phyloP scores from a whole-genome alignment of 208 protist genomes.

The Trypanosomatidae sp. region DNA sequence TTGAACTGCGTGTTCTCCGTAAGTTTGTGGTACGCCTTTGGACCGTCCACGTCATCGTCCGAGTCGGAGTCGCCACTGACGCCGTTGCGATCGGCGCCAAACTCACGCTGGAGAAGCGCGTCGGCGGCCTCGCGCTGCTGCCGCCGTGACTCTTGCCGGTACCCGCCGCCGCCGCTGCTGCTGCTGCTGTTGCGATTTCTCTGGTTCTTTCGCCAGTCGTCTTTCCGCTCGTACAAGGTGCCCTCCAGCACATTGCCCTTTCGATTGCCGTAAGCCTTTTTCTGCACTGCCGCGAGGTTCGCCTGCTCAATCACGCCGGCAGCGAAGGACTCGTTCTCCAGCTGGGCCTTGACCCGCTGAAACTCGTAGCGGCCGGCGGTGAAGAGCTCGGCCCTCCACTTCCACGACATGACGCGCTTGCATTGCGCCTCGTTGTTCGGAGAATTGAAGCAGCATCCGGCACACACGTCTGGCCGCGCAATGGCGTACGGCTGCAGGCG shows the following conservation, averaged over 20 bases:
- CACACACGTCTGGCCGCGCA: constrained; percentile 95
- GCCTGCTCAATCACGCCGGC: constrained; percentile 76
- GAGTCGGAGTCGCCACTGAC: constrained; percentile 18
- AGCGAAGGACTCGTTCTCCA: constrained; percentile 95
- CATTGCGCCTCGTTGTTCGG: constrained; percentile 95
- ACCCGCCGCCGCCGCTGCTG: constrained; percentile 35
- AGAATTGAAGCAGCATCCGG: constrained; percentile 97
- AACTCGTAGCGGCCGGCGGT: constrained; percentile 95
- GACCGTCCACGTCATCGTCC: constrained; percentile 51
- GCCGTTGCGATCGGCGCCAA: constrained; percentile 20
- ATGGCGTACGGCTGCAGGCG: constrained; percentile 98
- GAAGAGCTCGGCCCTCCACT: constrained; percentile 98
- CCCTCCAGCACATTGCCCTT: constrained; percentile 92
- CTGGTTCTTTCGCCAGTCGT: constrained; percentile 47
- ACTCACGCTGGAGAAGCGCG: constrained; percentile 54
- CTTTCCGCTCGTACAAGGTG: constrained; percentile 81
- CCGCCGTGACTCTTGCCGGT: constrained; percentile 61
- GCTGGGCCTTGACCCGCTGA: constrained; percentile 94
- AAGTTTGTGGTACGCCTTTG: constrained; percentile 84
- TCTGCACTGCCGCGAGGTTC: constrained; percentile 85
- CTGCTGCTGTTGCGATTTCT: background rate
- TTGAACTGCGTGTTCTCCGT: constrained; percentile 91
- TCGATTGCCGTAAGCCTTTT: constrained; percentile 91
- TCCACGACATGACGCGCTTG: constrained; percentile 98
- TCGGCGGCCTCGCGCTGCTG: constrained; percentile 70